Evolutionary conservation across 257 asterid species (phyloP).

Genomic region (Solanum ossicruentum): DNA sequence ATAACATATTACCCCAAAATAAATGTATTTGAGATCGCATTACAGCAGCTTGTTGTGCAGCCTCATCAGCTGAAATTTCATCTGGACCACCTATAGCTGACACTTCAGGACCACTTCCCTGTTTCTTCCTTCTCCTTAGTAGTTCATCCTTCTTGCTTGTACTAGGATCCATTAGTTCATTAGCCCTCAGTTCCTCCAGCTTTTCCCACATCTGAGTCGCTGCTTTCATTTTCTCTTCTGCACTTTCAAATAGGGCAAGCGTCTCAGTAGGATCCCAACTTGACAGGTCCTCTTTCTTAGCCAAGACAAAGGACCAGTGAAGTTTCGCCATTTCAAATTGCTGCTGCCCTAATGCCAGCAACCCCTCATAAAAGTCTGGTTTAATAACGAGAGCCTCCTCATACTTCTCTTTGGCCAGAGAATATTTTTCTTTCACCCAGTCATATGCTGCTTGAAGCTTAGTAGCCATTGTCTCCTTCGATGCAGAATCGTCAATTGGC

Average conservation of each 20-base stretch:
- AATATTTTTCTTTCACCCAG: slow-evolving; percentile 70
- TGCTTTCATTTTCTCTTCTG: slow-evolving; percentile 71
- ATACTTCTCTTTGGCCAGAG: slow-evolving; percentile 62
- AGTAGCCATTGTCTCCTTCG: slow-evolving; percentile 38
- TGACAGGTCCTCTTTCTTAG: slow-evolving; percentile 56
- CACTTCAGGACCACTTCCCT: slow-evolving; percentile 31
- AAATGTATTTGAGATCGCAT: slow-evolving; percentile 89
- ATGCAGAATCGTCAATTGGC: slow-evolving; percentile 64
- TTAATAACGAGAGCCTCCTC: slow-evolving; percentile 68
- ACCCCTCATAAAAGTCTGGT: slow-evolving; percentile 79
- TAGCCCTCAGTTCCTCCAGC: slow-evolving; percentile 74
- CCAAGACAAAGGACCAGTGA: slow-evolving; percentile 72
- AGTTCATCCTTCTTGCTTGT: slow-evolving; percentile 55
- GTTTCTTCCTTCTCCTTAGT: slow-evolving; percentile 46
- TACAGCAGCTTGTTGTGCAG: slow-evolving; percentile 70
- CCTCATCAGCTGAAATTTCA: slow-evolving; percentile 58
- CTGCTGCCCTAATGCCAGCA: slow-evolving; percentile 77
- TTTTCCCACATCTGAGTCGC: slow-evolving; percentile 92
- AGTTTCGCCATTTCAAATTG: slow-evolving; percentile 98
- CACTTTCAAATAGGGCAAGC: slow-evolving; percentile 50
- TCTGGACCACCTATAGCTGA: slow-evolving; percentile 14
- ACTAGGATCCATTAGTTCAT: slow-evolving; percentile 44
- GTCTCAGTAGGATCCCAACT: slow-evolving; percentile 74
- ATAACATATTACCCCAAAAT: slow-evolving; percentile 92
- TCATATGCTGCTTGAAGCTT: slow-evolving; percentile 69